Evolutionary conservation across 148 eudicot genomes (phyloP), one percentile per base, ranked within the genome.

Genomic region (Silene latifolia): DNA sequence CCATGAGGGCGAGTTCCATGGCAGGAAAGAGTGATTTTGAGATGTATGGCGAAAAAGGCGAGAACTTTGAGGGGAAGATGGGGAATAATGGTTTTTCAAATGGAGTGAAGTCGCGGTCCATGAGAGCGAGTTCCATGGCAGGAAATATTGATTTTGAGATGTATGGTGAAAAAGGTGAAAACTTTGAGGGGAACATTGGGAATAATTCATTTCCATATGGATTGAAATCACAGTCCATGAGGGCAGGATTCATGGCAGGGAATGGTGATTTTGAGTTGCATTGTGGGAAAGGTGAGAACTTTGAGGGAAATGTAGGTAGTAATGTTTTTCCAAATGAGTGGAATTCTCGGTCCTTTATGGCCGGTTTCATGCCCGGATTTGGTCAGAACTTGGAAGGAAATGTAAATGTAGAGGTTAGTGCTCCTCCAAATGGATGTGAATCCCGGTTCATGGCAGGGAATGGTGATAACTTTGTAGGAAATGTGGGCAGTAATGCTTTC

Each of bases 331-430:
- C 14, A 67, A 59, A 71, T 77, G 85, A 79, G 56, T 69, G 72
- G 82, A 73, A 62, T 3, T 63, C 67, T 2, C 44, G 67, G 44
- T 60, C 79, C 44, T 6, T 35, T 21, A 39, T 46, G 69, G 25
- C 10, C 21, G 69, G 69, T 39, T 39, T 35, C 42, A 73, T 56
- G 70, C 86, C n/a, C 3, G 72, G 75, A 17, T 60, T 24, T 72
- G 42, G 60, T 70, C 80, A 77, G 61, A 82, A 77, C 74, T 83
- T 91, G 76, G 82, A 80, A 58, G 84, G 81, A 78, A 77, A 73
- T 80, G n/a, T n/a, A n/a, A n/a, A n/a, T n/a, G 73, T 73, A 69
- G 77, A 67, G 14, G 80, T 69, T 60, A 60, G 25, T 20, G 64
- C 14, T 60, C 25, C 64, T 83, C 83, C 12, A 66, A 51, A 69